A percentile compares a stretch with the other conserved stretches of the same genome.
Conservation (phyloP, 202 grass and related monocot species). For the Digitaria exilis region DNA sequence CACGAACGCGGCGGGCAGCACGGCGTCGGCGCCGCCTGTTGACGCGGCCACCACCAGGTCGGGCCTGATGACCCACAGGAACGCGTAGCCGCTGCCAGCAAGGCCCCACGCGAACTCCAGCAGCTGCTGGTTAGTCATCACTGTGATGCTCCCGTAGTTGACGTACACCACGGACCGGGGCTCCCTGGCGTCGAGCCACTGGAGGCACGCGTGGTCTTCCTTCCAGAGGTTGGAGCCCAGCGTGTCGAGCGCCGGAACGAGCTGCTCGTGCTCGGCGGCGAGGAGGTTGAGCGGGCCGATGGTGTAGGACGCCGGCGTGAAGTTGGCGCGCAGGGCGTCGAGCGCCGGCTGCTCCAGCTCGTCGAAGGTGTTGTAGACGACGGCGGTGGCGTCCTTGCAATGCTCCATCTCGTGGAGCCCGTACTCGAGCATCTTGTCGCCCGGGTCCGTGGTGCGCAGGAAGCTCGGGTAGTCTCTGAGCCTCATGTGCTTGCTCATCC, state of each 20-base stretch:
- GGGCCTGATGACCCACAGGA: not conserved
- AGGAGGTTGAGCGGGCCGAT: slow-evolving; percentile 36
- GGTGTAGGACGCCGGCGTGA: slow-evolving; percentile 31
- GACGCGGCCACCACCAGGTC: not conserved
- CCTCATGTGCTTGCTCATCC: slow-evolving; percentile 43
- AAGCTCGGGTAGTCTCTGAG: slow-evolving; percentile 43
- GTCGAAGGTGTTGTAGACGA: slow-evolving; percentile 46
- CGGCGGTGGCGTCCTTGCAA: not conserved
- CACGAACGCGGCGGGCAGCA: not conserved
- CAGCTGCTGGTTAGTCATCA: not conserved
- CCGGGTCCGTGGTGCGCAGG: slow-evolving; percentile 34
- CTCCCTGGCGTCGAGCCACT: slow-evolving; percentile 29
- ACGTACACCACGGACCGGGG: slow-evolving; percentile 40
- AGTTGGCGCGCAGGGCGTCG: slow-evolving; percentile 4
- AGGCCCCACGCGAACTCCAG: not conserved
- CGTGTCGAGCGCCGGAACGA: not conserved
- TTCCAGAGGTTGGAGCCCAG: slow-evolving; percentile 36
- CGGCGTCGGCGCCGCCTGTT: not conserved
- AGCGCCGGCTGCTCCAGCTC: slow-evolving; percentile 36
- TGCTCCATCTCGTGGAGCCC: not conserved
- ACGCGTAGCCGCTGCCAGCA: not conserved
- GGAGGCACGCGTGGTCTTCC: slow-evolving; percentile 29
- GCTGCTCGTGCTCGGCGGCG: not conserved
- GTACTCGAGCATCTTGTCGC: slow-evolving; percentile 38
- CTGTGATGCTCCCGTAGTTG: slow-evolving; percentile 28